Evolutionary conservation across 495 filamentous ascomycete species (phyloP), one percentile per base, ranked within the genome.

Genomic region (Antarctomyces pellizariae): DNA sequence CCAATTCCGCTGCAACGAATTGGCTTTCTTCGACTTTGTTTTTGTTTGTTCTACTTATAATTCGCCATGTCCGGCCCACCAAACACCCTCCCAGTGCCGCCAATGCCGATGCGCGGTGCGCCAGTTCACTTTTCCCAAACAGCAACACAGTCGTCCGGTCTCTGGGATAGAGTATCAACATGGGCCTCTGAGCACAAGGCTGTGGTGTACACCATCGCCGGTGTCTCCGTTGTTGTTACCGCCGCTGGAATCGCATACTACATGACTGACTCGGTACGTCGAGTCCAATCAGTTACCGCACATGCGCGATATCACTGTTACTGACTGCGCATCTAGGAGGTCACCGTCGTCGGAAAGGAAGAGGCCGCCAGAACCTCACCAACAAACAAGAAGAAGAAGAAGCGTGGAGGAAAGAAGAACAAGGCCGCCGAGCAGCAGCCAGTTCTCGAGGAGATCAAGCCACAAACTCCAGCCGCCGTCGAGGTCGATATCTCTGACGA

Each of bases 121-220:
- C 19, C 21, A 10, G 21, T 23, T 23, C 21, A 12, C 13, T 7
- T 2, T n/a, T n/a, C n/a, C n/a, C n/a, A n/a, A n/a, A n/a, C 57
- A 24, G 44, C 63, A 17, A 50, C 58, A 29, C 45, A 62, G 26
- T 62, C 74, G 33, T 79, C 82, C 12, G 45, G n/a, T n/a, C n/a
- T 89, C 28, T 90, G 79, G 79, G 72, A 84, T 49, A 70, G 82
- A 33, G 51, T 93, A 42, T 75, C 79, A 36, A 75, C 64, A 49
- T 97, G 84, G 80, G 78, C 74, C 13, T 79, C 83, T 0, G 86
- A 95, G 42, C 73, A 97, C 47, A 97, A 92, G 54, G 75, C 73
- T 21, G 57, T 83, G 24, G 86, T 92, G 20, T 97, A 92, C 50
- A 91, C 89, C 35, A 75, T 93, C 52, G 79, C 79, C 31, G 86